Base-by-base conservation (phyloP, 306 rosid species). In the Carpinus fangiana region DNA sequence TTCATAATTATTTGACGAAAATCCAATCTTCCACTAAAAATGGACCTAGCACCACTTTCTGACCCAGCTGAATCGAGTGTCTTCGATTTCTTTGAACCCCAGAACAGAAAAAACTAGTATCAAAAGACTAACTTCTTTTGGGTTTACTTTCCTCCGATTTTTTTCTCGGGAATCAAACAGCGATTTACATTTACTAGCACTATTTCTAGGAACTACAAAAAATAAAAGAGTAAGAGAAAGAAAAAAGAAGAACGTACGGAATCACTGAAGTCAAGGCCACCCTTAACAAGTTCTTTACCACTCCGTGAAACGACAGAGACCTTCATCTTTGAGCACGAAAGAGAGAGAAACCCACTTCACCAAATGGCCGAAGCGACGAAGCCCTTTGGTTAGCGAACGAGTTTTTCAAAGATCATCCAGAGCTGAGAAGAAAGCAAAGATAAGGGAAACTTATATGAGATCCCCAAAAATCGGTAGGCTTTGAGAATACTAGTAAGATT, bases 251-350 rank as follows among this genome's bases (percentile, higher is more conserved):
- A 43, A 75, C 97, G 57, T 90, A 95, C 99, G 73, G 94, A 86
- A 80, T 93, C 94, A 60, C 62, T 68, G 78, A 95, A 89, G 85
- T 88, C 87, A 77, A 93, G 78, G 80, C 97, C 99, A 41, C 97
- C 98, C 84, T 89, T 91, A 43, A 93, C 47, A 47, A 95, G 75
- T 78, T 95, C 98, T 84, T 88, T 86, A 54, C 99, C 97, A 80
- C 90, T 90, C 70, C 98, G 86, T 17, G 96, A 86, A 84, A 95
- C 94, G 48, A 95, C 88, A 66, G 68, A 43, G 65, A 95, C 88
- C 94, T 93, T 95, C 99, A 95, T 95, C 84, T 78, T 83, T 16
- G 31, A 73, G 79, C 38, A 75, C 43, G 46, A 76, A 28, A 61
- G 64, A 73, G 61, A 80, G 74, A 59, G 18, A 59, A 71, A 71